phyloP scores from a whole-genome alignment of 2,329 filamentous ascomycete species.

The Ampelomyces quisqualis region DNA sequence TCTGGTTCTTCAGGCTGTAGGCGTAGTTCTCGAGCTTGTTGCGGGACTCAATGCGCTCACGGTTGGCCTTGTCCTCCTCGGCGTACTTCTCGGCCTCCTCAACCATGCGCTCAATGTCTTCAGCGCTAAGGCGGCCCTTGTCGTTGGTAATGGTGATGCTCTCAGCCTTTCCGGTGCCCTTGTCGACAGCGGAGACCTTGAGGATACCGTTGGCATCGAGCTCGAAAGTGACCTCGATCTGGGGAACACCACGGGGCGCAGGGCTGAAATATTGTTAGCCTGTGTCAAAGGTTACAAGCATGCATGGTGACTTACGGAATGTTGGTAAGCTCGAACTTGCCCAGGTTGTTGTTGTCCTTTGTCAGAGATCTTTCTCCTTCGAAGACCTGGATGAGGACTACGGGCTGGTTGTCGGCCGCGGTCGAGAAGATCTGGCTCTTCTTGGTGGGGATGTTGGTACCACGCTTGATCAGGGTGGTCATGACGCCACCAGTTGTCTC shows the following conservation, averaged over 20 bases:
- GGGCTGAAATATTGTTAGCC: constrained; percentile 49
- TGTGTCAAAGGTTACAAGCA: background rate
- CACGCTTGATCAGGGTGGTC: constrained; percentile 93
- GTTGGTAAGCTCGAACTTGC: constrained; percentile 96
- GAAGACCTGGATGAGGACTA: constrained; percentile 91
- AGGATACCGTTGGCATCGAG: constrained; percentile 98
- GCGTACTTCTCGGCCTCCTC: constrained; percentile 97
- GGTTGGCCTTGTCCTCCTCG: constrained; percentile 98
- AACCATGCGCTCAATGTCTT: constrained; percentile 99
- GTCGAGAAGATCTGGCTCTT: constrained; percentile 99
- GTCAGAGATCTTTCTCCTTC: constrained; percentile 93
- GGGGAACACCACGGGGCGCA: constrained; percentile 91
- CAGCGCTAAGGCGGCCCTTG: constrained; percentile 93
- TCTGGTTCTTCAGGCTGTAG: constrained; percentile 98
- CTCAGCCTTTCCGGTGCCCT: constrained; percentile 96
- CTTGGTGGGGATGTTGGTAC: constrained; percentile 91
- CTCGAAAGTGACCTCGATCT: constrained; percentile 98
- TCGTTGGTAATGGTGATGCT: constrained; percentile 99
- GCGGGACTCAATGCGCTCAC: constrained; percentile 93
- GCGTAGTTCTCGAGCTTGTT: constrained; percentile 99
- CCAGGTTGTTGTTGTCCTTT: constrained; percentile 87
- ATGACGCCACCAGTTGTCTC: constrained; percentile 97
- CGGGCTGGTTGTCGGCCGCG: constrained; percentile 92
- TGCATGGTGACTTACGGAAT: constrained; percentile 61
- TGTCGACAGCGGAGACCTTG: constrained; percentile 92